Conservation (phyloP, 164 flowering plant species). For the Tetrastigma voinierianum region DNA sequence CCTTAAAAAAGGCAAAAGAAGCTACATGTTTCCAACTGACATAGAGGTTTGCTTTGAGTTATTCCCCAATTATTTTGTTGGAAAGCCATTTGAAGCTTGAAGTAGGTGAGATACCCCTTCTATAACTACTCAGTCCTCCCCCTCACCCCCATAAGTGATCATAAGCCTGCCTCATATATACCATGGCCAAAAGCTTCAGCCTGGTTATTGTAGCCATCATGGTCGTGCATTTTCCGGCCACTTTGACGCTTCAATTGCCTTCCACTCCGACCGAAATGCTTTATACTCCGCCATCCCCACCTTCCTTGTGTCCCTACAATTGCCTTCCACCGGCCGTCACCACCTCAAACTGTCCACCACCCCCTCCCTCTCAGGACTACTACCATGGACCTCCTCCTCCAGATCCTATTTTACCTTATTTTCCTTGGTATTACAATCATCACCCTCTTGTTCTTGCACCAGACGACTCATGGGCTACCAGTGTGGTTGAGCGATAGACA, state of each 20-base stretch:
- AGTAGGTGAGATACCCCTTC: not conserved
- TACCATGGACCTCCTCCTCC: too few species aligned
- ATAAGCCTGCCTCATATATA: not conserved
- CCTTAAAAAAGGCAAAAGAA: too few species aligned
- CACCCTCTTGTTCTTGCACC: too few species aligned
- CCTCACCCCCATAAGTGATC: too few species aligned
- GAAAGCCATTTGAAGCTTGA: not conserved
- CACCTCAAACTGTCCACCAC: slow-evolving; percentile 10
- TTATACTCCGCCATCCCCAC: not conserved
- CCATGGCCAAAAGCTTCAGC: slow-evolving; percentile 12
- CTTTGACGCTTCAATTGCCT: not conserved
- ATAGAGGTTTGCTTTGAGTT: too few species aligned
- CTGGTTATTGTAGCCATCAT: slow-evolving; percentile 3
- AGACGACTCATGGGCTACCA: too few species aligned
- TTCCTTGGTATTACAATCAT: too few species aligned
- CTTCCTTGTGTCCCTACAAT: slow-evolving; percentile 16
- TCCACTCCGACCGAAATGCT: not conserved
- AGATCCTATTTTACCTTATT: too few species aligned
- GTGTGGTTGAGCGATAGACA: too few species aligned
- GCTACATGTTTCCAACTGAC: too few species aligned
- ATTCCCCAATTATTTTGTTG: not conserved
- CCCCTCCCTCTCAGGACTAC: too few species aligned
- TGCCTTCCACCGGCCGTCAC: slow-evolving; percentile 21
- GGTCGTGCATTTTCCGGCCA: slow-evolving; percentile 1
- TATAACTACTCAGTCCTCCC: too few species aligned